Conservation (phyloP, 495 filamentous ascomycete species). For the Aspergillus homomorphus region DNA sequence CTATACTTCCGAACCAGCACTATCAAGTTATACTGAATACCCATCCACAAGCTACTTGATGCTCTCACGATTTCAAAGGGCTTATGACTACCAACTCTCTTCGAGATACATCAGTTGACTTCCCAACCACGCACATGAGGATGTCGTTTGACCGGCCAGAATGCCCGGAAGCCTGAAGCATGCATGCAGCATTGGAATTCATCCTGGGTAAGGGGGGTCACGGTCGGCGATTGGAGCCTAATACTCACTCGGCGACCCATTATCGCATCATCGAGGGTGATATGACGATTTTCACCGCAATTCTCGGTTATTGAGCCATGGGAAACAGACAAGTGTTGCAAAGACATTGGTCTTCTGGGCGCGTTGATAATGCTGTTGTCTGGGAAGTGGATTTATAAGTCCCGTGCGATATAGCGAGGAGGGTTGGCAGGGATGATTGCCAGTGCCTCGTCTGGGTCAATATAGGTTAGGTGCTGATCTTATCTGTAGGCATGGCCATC, state of each 20-base stretch:
- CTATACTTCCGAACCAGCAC: no score
- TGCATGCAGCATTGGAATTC: background rate
- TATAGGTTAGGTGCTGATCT: no score
- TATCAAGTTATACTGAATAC: no score
- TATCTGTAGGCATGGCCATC: no score
- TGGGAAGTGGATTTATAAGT: background rate
- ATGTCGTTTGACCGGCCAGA: background rate
- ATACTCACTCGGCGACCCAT: background rate
- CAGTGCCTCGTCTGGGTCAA: no score
- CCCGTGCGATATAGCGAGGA: background rate
- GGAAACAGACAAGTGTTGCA: background rate
- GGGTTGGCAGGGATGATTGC: no score
- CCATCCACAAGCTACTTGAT: no score
- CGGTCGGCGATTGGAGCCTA: background rate
- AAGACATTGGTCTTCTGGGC: background rate
- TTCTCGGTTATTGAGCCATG: background rate
- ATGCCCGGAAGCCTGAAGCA: background rate
- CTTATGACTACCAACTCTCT: no score
- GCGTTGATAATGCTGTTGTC: background rate
- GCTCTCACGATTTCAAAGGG: no score
- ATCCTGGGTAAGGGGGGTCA: background rate
- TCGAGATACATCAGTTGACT: no score
- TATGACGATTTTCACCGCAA: slow-evolving; percentile 6
- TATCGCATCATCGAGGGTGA: background rate
- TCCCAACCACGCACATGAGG: no score